These are phyloP conservation scores for Sicyos baderoa DNA, from an alignment of 306 rosid species.

Conservation along the genomic window DNA sequence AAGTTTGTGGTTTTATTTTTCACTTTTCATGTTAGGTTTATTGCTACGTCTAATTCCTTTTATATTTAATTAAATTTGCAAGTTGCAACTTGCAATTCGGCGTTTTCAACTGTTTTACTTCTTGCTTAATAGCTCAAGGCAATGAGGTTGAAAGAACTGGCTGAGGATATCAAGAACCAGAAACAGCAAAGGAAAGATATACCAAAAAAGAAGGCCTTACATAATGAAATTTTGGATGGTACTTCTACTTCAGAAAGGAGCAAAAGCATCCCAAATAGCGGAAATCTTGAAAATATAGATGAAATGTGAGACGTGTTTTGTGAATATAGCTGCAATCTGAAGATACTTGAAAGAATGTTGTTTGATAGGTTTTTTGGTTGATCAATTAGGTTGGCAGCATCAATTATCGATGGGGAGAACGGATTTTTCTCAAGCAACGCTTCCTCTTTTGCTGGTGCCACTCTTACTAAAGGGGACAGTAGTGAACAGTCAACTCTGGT, in stretches of 20 bases:
- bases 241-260: constrained; percentile 20
- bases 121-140: constrained; percentile 47
- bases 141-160: constrained; percentile 56
- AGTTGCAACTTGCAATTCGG: not conserved
- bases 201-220: constrained; percentile 25
- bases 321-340: not conserved
- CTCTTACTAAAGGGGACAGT: not conserved
- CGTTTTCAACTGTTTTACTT: not conserved
- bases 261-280: constrained; percentile 20
- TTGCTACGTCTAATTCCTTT: not conserved
- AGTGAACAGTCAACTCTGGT: constrained; percentile 10
- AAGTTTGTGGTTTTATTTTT: not conserved
- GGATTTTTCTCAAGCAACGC: not conserved
- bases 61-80: not conserved
- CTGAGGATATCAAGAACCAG: constrained; percentile 64
- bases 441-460: not conserved
- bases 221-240: constrained; percentile 12
- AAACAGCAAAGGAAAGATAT: constrained; percentile 35
- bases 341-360: not conserved
- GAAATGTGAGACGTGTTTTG: constrained; percentile 46
- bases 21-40: not conserved
- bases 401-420: constrained; percentile 6
- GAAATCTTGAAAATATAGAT: constrained; percentile 54
- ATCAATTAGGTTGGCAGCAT: constrained; percentile 20
- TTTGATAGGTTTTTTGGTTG: not conserved